Evolutionary conservation across 208 protist genomes (phyloP).

Genomic region (Trypanosomatidae sp.): DNA sequence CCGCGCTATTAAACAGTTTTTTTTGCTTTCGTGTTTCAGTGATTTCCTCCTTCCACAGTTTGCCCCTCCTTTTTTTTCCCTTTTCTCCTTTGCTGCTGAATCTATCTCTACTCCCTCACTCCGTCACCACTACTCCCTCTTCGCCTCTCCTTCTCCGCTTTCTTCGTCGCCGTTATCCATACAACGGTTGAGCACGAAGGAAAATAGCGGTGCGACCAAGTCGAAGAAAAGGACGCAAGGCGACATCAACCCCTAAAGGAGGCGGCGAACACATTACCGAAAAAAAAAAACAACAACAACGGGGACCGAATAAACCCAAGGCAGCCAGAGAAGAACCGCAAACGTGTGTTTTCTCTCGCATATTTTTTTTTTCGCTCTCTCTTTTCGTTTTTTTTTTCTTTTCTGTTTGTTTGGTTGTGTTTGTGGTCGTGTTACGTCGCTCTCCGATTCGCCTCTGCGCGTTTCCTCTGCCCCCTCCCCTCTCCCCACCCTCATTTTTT

Average conservation of each 20-base stretch:
- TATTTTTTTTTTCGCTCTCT: background rate
- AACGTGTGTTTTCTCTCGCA: background rate
- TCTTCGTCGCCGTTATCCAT: background rate
- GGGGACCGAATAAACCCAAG: background rate
- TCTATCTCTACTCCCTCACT: background rate
- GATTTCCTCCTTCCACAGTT: background rate
- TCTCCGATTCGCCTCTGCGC: background rate
- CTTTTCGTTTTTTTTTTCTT: background rate
- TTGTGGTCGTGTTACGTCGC: background rate
- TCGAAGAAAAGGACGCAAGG: background rate
- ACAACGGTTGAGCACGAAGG: background rate
- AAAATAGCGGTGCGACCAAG: background rate
- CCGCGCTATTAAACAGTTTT: background rate
- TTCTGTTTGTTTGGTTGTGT: constrained; percentile 2
- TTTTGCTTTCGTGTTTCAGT: constrained; percentile 1
- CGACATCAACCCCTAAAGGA: background rate
- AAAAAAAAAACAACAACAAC: background rate
- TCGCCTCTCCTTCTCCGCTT: background rate
- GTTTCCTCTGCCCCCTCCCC: background rate
- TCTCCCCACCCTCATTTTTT: background rate
- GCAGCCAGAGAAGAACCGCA: background rate
- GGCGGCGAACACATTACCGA: background rate
- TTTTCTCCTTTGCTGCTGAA: background rate
- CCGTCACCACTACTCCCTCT: background rate
- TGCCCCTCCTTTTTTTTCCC: background rate